A percentile compares a stretch with the other conserved stretches of the same genome.
phyloP scores from a whole-genome alignment of 257 asterid species.

The Euphrasia confusa region DNA sequence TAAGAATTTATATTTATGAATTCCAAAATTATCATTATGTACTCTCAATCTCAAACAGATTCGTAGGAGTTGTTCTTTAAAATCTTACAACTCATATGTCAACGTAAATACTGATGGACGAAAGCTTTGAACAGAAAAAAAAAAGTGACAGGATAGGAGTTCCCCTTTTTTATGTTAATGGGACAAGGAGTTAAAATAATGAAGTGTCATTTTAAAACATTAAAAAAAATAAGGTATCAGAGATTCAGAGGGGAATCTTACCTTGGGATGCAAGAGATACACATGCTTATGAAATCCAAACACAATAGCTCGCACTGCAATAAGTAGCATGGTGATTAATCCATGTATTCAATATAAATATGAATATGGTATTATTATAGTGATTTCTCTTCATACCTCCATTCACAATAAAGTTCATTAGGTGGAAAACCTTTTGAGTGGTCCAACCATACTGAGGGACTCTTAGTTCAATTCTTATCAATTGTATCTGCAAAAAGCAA shows the following conservation, averaged over 20 bases:
- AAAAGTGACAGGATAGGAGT: neutral
- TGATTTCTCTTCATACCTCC: conserved; percentile 58
- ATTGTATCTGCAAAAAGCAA: conserved; percentile 64
- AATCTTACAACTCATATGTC: neutral
- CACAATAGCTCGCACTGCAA: conserved; percentile 79
- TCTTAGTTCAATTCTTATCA: conserved; percentile 77
- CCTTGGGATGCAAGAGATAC: conserved; percentile 85
- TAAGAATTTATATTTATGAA: no score
- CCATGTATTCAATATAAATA: conserved; percentile 10
- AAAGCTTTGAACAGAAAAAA: neutral
- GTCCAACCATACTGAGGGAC: conserved; percentile 99
- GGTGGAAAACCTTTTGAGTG: conserved; percentile 93
- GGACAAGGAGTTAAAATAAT: neutral
- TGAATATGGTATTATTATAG: conserved; percentile 3
- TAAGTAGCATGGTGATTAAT: conserved; percentile 21
- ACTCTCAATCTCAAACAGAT: conserved; percentile 13
- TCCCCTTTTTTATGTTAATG: no score
- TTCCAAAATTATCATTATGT: neutral
- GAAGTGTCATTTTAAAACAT: no score
- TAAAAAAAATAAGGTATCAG: neutral
- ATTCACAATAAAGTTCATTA: conserved; percentile 92
- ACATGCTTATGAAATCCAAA: conserved; percentile 77
- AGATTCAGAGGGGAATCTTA: conserved; percentile 17
- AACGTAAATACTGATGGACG: neutral
- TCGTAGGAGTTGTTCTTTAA: conserved; percentile 13